phyloP scores from a whole-genome alignment of 164 flowering plant genomes.

The Saururus chinensis region DNA sequence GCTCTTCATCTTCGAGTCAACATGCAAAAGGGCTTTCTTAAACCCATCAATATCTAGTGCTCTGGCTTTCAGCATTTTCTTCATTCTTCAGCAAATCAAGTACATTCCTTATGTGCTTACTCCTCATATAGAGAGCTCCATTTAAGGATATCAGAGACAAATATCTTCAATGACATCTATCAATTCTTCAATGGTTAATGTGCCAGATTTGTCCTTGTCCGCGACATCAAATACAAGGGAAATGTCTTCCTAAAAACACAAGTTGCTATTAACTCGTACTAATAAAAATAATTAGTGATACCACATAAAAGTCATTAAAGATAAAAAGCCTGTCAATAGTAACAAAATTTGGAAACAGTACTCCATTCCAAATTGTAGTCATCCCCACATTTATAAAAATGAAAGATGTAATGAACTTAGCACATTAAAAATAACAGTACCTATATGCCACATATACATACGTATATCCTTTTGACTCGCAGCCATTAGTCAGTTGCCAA shows the following conservation, averaged over 20 bases:
- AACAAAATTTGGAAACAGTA: no score
- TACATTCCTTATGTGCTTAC: constrained; percentile 40
- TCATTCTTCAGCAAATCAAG: constrained; percentile 45
- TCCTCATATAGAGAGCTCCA: constrained; percentile 69
- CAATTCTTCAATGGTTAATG: constrained; percentile 46
- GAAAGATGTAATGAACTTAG: not conserved
- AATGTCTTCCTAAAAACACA: constrained; percentile 61
- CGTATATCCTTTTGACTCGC: constrained; percentile 63
- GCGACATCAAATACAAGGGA: constrained; percentile 62
- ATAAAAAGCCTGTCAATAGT: no score
- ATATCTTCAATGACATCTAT: constrained; percentile 60
- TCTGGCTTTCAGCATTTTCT: constrained; percentile 30
- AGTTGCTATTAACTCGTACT: no score
- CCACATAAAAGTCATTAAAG: no score
- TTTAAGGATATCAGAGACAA: constrained; percentile 74
- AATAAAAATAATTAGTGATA: no score
- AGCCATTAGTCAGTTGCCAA: constrained; percentile 90
- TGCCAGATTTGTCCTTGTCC: constrained; percentile 66
- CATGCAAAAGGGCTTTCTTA: constrained; percentile 60
- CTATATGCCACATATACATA: constrained; percentile 68
- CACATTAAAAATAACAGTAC: not conserved
- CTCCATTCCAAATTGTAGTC: not conserved
- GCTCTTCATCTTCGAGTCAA: constrained; percentile 77
- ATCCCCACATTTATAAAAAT: no score
- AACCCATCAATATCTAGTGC: constrained; percentile 74